Base-by-base conservation (phyloP, 1,284 basidiomycete species). In the Porogramme epimiltina region DNA sequence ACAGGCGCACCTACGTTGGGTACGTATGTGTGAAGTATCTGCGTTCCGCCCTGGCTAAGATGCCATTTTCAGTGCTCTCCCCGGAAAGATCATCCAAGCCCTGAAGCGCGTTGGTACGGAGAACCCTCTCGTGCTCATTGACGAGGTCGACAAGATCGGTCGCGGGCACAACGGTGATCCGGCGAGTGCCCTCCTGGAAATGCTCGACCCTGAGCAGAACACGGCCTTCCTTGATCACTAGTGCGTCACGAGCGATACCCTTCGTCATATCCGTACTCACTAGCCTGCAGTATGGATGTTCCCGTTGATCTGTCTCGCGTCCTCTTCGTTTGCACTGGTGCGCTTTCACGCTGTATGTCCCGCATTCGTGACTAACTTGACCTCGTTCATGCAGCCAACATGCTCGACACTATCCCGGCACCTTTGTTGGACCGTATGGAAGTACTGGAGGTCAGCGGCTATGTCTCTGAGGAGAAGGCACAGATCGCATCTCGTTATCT, bases 111-210 rank as follows among this genome's bases (percentile, higher is more conserved):
- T 98, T 15, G 93, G 93, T 28, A 96, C 93, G 3, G 95, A 98
- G 75, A 99, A 99, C 69, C 96, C 96, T 1, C 79, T 99, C 18
- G 92, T 96, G 18, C 75, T 99, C 45, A 98, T 99, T 59, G 96
- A 99, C 65, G 96, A 99, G 71, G 93, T 99, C 22, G 96, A 99
- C 78, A 99, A 99, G 81, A 94, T 99, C 56, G 94, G 94, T n/a
- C 80, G 92, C 22, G 93, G 95, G 0, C 88, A 93, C 67, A 97
- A 98, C 63, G 96, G 96, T 2, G 97, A 99, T 70, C 97, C 97
- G 3, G 84, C 93, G 0, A 95, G 92, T 58, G 96, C 96, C 0
- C 71, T 99, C 47, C 76, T 99, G 40, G 96, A 99, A 74, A 98
- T 98, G 94, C 78, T 99, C 45, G 96, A 99, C 70, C 96, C 96